Conservation (phyloP, 331 rosid genomes). For the Acacia concinna region DNA sequence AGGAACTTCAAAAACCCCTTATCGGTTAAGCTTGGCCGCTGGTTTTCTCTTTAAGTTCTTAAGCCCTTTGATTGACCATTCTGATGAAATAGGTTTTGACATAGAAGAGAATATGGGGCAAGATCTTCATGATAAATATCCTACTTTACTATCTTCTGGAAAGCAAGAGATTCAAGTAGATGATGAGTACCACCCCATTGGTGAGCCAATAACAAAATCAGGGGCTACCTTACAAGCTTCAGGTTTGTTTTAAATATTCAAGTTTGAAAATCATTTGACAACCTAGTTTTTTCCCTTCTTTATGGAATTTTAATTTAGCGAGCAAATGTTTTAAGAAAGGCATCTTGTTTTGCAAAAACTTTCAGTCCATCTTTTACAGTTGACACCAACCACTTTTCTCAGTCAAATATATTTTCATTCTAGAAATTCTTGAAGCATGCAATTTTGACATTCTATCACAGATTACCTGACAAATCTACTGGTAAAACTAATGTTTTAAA, state of each 20-base stretch:
- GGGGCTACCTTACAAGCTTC: slow-evolving; percentile 88
- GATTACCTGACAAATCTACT: no score
- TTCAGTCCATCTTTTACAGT: not conserved
- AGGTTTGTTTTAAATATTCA: slow-evolving; percentile 48
- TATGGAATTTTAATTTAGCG: not conserved
- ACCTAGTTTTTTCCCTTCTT: not conserved
- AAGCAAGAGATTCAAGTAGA: slow-evolving; percentile 57
- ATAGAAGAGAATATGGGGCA: slow-evolving; percentile 29
- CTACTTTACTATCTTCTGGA: slow-evolving; percentile 56
- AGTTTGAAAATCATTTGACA: not conserved
- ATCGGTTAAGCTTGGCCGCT: slow-evolving; percentile 59
- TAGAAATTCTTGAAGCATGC: not conserved
- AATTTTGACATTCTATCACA: no score
- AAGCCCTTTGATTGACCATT: slow-evolving; percentile 35
- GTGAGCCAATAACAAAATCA: slow-evolving; percentile 64
- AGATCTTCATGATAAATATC: slow-evolving; percentile 21
- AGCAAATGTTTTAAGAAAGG: not conserved
- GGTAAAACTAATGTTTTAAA: no score
- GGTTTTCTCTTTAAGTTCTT: slow-evolving; percentile 55
- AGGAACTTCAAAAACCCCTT: slow-evolving; percentile 51
- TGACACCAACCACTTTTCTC: not conserved
- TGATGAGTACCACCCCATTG: slow-evolving; percentile 61
- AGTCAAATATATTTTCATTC: not conserved
- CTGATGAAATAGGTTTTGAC: slow-evolving; percentile 22
- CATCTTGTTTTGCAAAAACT: not conserved